Evolutionary conservation across 2,329 filamentous ascomycete genomes (phyloP), one percentile per base, ranked within the genome.

Genomic region (Penicillium nordicum): DNA sequence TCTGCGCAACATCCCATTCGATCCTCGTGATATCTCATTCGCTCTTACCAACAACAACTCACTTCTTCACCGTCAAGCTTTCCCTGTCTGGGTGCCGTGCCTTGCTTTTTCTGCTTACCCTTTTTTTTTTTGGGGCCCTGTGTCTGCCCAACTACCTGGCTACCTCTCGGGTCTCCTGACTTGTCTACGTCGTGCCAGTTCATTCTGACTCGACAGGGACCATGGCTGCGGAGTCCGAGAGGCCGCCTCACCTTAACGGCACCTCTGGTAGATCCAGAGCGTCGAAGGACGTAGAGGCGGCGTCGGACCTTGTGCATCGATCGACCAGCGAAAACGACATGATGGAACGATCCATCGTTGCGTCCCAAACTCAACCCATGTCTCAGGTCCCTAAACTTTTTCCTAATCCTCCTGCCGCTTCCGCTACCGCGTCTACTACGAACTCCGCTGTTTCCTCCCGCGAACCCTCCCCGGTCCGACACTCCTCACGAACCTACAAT

Each of bases 361-460:
- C 68, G 62, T 57, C 67, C 27, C 69, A 67, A 55, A 36, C 57
- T 37, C 66, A 66, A 55, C 55, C 66, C 55, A 62, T 69, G 51
- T 71, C 71, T 41, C 69, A 72, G 60, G 54, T 72, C 52, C 71
- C 72, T 53, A 72, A 68, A 58, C 57, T 71, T 52, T 59, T 67
- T 43, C 65, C 68, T 53, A 58, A 63, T 59, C 48, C 61, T 53
- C 59, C 64, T 57, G 64, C 60, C 46, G 56, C 70, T 37, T 68
- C 71, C 30, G 57, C 64, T 42, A 68, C 74, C 30, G 58, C 72
- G 6, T 79, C 78, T 9, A 69, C 74, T 21, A 68, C 74, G 43
- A 76, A 73, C 62, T 80, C 79, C n/a, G 73, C 74, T 50, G 68
- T 72, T 56, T 75, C 78, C 46, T 82, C 79, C 34, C 75, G 79